phyloP scores from a whole-genome alignment of 2,329 filamentous ascomycete species.

The Achaetomium macrosporum region DNA sequence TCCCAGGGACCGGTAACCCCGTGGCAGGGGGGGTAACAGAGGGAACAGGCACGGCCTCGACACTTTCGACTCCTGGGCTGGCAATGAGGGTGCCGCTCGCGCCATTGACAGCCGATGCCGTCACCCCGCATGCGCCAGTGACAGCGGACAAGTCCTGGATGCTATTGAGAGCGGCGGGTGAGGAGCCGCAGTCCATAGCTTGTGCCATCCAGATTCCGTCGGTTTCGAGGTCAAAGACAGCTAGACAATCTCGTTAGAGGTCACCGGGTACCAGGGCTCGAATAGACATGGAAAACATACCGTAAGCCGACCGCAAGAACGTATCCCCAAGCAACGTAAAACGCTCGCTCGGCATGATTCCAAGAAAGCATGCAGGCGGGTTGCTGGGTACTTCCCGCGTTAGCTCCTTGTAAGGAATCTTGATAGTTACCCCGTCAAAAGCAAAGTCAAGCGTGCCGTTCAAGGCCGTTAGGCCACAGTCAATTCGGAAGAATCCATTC shows the following conservation, averaged over 20 bases:
- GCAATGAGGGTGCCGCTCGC: slow-evolving; percentile 7
- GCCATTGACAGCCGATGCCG: slow-evolving; percentile 1
- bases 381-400: slow-evolving; percentile 33
- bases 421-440: slow-evolving; percentile 43
- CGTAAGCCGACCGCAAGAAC: slow-evolving; percentile 51
- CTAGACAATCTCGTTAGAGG: slow-evolving; percentile 17
- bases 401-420: slow-evolving; percentile 46
- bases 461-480: slow-evolving; percentile 37
- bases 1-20: not conserved
- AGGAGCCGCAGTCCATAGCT: slow-evolving; percentile 46
- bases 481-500: slow-evolving; percentile 42
- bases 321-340: slow-evolving; percentile 54
- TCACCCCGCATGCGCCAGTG: slow-evolving; percentile 22
- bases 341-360: slow-evolving; percentile 41
- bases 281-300: slow-evolving; percentile 27
- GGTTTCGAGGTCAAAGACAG: slow-evolving; percentile 47
- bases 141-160: slow-evolving; percentile 26
- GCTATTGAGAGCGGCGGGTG: slow-evolving; percentile 35
- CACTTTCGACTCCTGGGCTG: not conserved
- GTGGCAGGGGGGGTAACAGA: not conserved
- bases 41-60: not conserved
- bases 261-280: not conserved
- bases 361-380: slow-evolving; percentile 41
- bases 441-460: slow-evolving; percentile 44
- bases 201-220: slow-evolving; percentile 45